These are phyloP conservation scores for Phaseolus lunatus DNA, from an alignment of 306 rosid species.

Conservation along the genomic window DNA sequence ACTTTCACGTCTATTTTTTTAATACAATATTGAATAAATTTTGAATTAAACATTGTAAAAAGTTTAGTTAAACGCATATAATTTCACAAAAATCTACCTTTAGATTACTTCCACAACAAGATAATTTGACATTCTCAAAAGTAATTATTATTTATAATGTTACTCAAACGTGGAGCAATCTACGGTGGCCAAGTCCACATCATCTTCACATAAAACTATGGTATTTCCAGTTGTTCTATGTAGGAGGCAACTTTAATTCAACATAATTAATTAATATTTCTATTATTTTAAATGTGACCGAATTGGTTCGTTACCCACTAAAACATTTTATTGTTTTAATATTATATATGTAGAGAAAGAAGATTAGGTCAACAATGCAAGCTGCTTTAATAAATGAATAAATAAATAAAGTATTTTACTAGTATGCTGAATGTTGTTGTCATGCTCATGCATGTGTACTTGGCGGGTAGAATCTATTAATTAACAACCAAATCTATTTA, in stretches of 20 bases:
- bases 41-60: no score
- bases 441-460: slow-evolving; percentile 38
- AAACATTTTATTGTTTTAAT: slow-evolving; percentile 28
- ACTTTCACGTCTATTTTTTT: no score
- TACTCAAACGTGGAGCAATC: slow-evolving; percentile 26
- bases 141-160: not conserved
- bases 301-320: slow-evolving; percentile 42
- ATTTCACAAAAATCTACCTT: no score
- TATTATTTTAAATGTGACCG: slow-evolving; percentile 22
- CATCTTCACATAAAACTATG: not conserved
- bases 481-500: slow-evolving; percentile 28
- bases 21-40: no score
- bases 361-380: slow-evolving; percentile 47
- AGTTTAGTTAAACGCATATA: no score
- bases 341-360: slow-evolving; percentile 19
- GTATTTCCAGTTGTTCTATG: not conserved
- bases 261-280: not conserved
- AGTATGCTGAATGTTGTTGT: not conserved
- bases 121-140: slow-evolving; percentile 12
- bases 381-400: slow-evolving; percentile 21
- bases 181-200: slow-evolving; percentile 24
- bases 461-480: slow-evolving; percentile 20
- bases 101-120: not conserved
- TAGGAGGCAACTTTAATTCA: slow-evolving; percentile 22
- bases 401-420: not conserved